Conservation (phyloP, 2,329 filamentous ascomycete genomes). For the Colletotrichum echinochloae region DNA sequence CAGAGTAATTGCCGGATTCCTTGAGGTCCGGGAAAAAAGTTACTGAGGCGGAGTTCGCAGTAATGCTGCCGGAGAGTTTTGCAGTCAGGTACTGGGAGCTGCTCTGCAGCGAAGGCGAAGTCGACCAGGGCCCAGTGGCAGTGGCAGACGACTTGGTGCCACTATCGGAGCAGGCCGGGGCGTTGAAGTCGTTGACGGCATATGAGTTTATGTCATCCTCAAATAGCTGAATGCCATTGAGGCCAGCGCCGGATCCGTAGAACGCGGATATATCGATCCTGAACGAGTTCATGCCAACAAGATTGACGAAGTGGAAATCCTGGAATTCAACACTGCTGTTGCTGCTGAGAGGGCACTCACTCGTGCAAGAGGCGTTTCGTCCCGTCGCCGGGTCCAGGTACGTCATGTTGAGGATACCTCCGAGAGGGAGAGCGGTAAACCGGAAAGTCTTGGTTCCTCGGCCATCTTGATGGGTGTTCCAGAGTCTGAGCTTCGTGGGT, state of each 20-base stretch:
- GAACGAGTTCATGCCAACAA: slow-evolving; percentile 88
- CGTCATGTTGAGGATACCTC: slow-evolving; percentile 96
- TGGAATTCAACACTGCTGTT: slow-evolving; percentile 76
- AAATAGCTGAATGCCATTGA: slow-evolving; percentile 88
- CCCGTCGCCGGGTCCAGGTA: slow-evolving; percentile 83
- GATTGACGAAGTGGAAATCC: slow-evolving; percentile 92
- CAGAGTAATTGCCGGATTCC: slow-evolving; percentile 90
- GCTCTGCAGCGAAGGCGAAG: slow-evolving; percentile 75
- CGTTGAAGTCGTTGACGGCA: slow-evolving; percentile 88
- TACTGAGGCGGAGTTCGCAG: slow-evolving; percentile 73
- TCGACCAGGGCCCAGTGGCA: slow-evolving; percentile 78
- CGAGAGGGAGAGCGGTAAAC: slow-evolving; percentile 85
- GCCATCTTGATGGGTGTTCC: slow-evolving; percentile 87
- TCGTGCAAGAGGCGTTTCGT: slow-evolving; percentile 78
- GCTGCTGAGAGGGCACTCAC: slow-evolving; percentile 84
- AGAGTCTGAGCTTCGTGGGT: slow-evolving; percentile 87
- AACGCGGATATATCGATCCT: slow-evolving; percentile 87
- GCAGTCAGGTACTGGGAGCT: slow-evolving; percentile 82
- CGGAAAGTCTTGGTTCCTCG: slow-evolving; percentile 90
- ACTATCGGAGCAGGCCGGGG: slow-evolving; percentile 77
- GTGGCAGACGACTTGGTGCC: slow-evolving; percentile 75
- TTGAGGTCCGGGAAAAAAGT: slow-evolving; percentile 86
- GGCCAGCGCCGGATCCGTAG: slow-evolving; percentile 87
- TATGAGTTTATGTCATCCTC: slow-evolving; percentile 88
- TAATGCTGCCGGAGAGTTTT: slow-evolving; percentile 67